Conservation (phyloP, 495 filamentous ascomycete species). For the Xylaria flabelliformis region DNA sequence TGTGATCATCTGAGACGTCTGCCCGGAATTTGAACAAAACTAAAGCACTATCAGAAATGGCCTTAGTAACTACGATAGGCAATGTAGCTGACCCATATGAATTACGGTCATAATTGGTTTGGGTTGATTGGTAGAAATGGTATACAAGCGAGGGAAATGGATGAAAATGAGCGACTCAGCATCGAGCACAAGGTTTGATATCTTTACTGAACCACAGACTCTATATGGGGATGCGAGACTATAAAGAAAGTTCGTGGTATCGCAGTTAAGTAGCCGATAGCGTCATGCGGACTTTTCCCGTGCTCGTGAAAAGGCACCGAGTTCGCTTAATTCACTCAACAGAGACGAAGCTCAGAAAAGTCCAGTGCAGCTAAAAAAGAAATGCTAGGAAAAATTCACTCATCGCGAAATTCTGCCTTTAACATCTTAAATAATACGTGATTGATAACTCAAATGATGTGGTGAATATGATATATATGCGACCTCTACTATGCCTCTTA, state of each 20-base stretch:
- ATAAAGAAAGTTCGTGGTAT: background rate
- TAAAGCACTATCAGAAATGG: conserved; percentile 21
- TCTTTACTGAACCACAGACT: background rate
- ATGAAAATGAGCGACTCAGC: background rate
- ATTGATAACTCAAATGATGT: background rate
- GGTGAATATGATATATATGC: background rate
- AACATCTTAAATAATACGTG: background rate
- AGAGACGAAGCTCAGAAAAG: background rate
- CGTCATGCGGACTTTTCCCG: conserved; percentile 18
- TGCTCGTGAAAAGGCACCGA: background rate
- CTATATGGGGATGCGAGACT: background rate
- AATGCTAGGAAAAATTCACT: background rate
- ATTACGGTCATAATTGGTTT: conserved; percentile 3
- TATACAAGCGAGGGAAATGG: background rate
- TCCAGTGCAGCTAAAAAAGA: background rate
- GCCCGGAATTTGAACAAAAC: conserved; percentile 56
- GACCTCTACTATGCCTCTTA: background rate
- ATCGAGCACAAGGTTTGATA: background rate
- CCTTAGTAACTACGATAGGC: background rate
- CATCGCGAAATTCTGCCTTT: background rate
- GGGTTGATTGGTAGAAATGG: background rate
- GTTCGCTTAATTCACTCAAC: background rate
- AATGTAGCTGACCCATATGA: conserved; percentile 1
- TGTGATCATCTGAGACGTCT: conserved; percentile 42
- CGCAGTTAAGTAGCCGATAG: background rate